Percentiles rank a stretch among this genome's conserved stretches.
phyloP scores from a whole-genome alignment of 1,284 basidiomycete genomes.

The Leccinum pachyderme region DNA sequence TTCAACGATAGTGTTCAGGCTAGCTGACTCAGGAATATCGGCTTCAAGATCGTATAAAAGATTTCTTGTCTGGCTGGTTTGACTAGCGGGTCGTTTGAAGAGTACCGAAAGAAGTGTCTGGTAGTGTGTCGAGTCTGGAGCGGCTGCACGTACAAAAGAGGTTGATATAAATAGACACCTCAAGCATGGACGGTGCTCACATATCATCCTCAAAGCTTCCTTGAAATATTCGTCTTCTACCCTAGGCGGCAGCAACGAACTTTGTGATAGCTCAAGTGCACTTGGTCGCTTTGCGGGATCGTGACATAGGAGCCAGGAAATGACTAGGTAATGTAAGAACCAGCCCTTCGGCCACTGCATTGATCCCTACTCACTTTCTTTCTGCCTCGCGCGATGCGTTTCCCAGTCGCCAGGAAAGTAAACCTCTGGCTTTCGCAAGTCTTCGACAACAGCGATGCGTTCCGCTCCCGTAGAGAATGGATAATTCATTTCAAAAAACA shows the following conservation, averaged over 20 bases:
- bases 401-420: conserved; percentile 80
- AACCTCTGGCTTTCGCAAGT: conserved; percentile 70
- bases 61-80: conserved; percentile 60
- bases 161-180: neutral
- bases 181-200: conserved; percentile 40
- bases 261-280: conserved; percentile 84
- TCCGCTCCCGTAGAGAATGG: conserved; percentile 85
- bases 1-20: conserved; percentile 74
- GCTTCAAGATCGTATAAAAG: conserved; percentile 79
- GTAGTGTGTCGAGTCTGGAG: conserved; percentile 71
- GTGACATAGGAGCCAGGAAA: conserved; percentile 81
- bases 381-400: conserved; percentile 57
- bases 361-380: conserved; percentile 52
- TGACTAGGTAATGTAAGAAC: conserved; percentile 47
- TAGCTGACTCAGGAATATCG: conserved; percentile 69
- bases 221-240: conserved; percentile 86
- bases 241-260: conserved; percentile 69
- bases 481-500: conserved; percentile 98
- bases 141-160: conserved; percentile 42
- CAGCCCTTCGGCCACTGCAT: neutral
- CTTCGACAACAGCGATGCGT: conserved; percentile 80
- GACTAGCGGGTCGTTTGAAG: conserved; percentile 58
- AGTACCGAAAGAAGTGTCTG: conserved; percentile 69
- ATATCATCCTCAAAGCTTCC: conserved; percentile 75
- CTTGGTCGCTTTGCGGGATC: conserved; percentile 80